Percentiles rank a stretch among this genome's conserved stretches.
phyloP scores from a whole-genome alignment of 768 basidiomycete species.

The Boletus rufocinnamomeus region DNA sequence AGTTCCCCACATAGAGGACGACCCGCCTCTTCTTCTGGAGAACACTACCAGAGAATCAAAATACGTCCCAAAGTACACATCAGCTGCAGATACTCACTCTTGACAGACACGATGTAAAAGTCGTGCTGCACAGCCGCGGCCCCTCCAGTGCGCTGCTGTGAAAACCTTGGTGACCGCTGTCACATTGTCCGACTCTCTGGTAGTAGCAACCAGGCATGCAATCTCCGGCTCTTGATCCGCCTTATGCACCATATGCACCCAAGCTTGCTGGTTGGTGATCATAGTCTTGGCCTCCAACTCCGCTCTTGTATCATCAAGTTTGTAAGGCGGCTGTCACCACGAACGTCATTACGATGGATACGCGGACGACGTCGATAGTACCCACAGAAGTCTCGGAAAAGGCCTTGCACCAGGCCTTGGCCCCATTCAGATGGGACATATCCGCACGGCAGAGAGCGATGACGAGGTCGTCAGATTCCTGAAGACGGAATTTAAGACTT shows the following conservation, averaged over 20 bases:
- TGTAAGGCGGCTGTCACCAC: constrained; percentile 52
- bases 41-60: no score
- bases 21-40: no score
- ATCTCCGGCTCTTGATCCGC: constrained; percentile 38
- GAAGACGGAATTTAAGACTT: background rate
- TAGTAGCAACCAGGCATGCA: constrained; percentile 70
- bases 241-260: constrained; percentile 54
- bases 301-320: constrained; percentile 45
- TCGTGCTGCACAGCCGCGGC: constrained; percentile 58
- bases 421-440: constrained; percentile 29
- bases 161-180: constrained; percentile 75
- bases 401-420: constrained; percentile 49
- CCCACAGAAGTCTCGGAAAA: constrained; percentile 67
- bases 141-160: constrained; percentile 55
- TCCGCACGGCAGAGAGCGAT: constrained; percentile 39
- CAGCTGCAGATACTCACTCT: constrained; percentile 40
- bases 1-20: no score
- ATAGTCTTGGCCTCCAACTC: constrained; percentile 51
- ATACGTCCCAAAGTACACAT: background rate
- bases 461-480: constrained; percentile 7
- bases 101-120: constrained; percentile 60
- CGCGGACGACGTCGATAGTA: background rate
- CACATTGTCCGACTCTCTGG: constrained; percentile 55
- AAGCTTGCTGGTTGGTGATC: constrained; percentile 50
- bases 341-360: background rate